These are phyloP conservation scores for Hapsidospora chrysogenum DNA, from an alignment of 495 filamentous ascomycete genomes.

Conservation along the genomic window DNA sequence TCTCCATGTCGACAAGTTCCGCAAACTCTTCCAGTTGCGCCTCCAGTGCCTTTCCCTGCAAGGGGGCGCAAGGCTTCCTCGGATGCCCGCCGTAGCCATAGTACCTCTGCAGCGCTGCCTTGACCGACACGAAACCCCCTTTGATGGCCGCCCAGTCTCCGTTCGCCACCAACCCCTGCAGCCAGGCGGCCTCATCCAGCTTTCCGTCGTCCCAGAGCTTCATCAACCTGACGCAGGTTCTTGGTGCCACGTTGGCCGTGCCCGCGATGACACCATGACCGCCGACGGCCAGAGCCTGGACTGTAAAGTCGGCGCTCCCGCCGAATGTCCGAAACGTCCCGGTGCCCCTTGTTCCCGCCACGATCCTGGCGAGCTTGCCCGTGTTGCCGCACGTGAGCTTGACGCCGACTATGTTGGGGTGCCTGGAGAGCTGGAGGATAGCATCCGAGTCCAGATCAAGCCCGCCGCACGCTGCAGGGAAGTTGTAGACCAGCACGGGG, in stretches of 20 bases:
- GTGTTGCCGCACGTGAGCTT: constrained; percentile 85
- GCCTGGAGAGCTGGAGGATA: constrained; percentile 53
- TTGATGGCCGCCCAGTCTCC: constrained; percentile 75
- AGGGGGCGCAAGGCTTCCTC: constrained; percentile 42
- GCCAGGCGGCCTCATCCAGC: constrained; percentile 47
- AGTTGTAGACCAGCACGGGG: constrained; percentile 73
- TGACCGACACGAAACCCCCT: constrained; percentile 65
- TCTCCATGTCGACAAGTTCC: not conserved
- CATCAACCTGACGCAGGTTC: constrained; percentile 54
- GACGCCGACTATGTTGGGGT: constrained; percentile 63
- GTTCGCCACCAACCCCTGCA: constrained; percentile 52
- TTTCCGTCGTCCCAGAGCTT: constrained; percentile 52
- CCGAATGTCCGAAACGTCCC: constrained; percentile 67
- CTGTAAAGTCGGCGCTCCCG: constrained; percentile 71
- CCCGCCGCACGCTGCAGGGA: constrained; percentile 65
- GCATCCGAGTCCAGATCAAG: constrained; percentile 74
- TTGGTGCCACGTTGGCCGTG: constrained; percentile 62
- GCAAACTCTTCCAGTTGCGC: constrained; percentile 1
- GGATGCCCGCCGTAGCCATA: constrained; percentile 61
- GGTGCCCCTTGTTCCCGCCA: constrained; percentile 32
- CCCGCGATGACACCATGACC: constrained; percentile 69
- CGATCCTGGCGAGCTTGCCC: constrained; percentile 68
- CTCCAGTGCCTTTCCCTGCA: constrained; percentile 33
- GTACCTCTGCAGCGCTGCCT: constrained; percentile 60
- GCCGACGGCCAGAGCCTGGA: constrained; percentile 59